Base-by-base conservation (phyloP, 2,329 filamentous ascomycete genomes). In the Colletotrichum sp. region DNA sequence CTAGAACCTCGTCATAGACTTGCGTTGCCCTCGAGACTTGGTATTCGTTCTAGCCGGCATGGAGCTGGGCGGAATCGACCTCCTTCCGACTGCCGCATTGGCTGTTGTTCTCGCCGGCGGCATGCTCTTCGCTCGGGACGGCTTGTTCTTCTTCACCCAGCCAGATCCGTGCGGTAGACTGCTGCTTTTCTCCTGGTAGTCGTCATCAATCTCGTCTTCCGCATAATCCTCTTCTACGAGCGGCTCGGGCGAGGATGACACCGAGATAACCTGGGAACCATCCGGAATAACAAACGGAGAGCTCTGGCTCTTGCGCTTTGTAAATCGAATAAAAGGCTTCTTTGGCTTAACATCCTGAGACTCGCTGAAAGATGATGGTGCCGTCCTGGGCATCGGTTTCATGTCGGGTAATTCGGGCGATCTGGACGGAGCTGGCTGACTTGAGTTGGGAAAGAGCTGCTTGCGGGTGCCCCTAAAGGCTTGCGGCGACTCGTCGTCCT, bases 161-260 rank as follows among this genome's bases (percentile, higher is more conserved):
- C 79, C 77, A 3, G 72, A 39, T 1, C 78, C 77, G 12, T 28
- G 66, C 8, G 77, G 75, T 63, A 79, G 60, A 28, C 71, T 76
- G 5, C 60, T 75, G 30, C 59, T 79, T 16, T 44, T 71, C 24
- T 78, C 79, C 34, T 81, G 77, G 48, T 85, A 85, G 1, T 81
- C 85, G 26, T 78, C 81, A 69, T 87, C 85, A 39, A 85, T 79
- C n/a, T 82, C 82, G 13, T 87, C 85, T 39, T 86, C 85, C 3
- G 84, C 84, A 63, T 86, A 85, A 67, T 84, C 62, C 68, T 87
- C 80, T 44, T 48, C 62, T 10, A 13, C 59, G 15, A 26, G 68
- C 18, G 72, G 59, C 12, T 39, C 44, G 7, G 75, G 57, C 16
- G 68, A 72, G 44, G 83, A 84, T 48, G 79, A 81, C 55, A 85